A percentile compares a stretch with the other conserved stretches of the same genome.
Evolutionary conservation across 2,329 filamentous ascomycete species (phyloP).

Genomic region (Botrytis fabae): DNA sequence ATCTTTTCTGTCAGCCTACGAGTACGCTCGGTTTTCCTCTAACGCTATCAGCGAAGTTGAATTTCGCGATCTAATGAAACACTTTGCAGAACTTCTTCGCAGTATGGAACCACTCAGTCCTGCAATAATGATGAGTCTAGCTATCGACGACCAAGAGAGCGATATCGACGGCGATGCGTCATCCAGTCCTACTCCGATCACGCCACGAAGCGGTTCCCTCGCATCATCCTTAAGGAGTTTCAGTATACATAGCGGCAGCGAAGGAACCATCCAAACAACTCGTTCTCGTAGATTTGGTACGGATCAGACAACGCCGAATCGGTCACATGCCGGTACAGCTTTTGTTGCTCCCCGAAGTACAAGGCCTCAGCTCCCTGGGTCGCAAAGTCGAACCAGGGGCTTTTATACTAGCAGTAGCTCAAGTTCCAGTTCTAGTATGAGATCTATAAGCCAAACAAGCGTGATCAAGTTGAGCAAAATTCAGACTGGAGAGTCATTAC

Average conservation of each 20-base stretch:
- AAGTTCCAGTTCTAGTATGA: constrained; percentile 30
- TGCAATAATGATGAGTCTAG: constrained; percentile 31
- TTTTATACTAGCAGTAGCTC: constrained; percentile 31
- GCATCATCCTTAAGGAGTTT: constrained; percentile 30
- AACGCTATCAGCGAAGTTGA: constrained; percentile 64
- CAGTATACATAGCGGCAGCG: constrained; percentile 34
- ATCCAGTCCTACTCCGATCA: constrained; percentile 26
- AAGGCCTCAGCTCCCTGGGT: constrained; percentile 28
- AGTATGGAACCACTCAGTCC: constrained; percentile 60
- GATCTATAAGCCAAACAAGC: constrained; percentile 36
- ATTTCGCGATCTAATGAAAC: constrained; percentile 78
- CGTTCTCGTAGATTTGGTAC: constrained; percentile 29
- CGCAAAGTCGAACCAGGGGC: constrained; percentile 32
- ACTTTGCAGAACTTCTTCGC: constrained; percentile 78
- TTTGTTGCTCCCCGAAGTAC: constrained; percentile 36
- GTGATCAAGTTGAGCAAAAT: constrained; percentile 37
- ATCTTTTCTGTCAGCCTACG: constrained; percentile 74
- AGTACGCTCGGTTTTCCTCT: constrained; percentile 79
- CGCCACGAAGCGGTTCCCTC: constrained; percentile 36
- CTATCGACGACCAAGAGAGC: constrained; percentile 32
- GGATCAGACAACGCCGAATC: constrained; percentile 25
- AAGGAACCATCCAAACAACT: constrained; percentile 39
- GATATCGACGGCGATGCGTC: constrained; percentile 38
- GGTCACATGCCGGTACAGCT: constrained; percentile 32
- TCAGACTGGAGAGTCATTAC: constrained; percentile 32